A percentile compares a stretch with the other conserved stretches of the same genome.
These are phyloP conservation scores for Chalara sp. DNA, from an alignment of 2,329 filamentous ascomycete species.

Conservation along the genomic window DNA sequence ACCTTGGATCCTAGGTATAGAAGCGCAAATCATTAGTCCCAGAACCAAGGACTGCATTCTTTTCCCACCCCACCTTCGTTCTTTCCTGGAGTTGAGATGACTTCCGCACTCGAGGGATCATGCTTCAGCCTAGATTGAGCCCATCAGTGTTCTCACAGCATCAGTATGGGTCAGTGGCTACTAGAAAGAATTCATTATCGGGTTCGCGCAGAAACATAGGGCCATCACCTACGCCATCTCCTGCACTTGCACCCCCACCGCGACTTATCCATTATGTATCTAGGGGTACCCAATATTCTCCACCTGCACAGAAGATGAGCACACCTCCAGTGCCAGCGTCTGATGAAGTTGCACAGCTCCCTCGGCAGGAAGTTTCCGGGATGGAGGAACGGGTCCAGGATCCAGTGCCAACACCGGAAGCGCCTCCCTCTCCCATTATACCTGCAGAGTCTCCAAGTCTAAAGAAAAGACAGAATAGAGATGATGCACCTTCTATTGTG, in stretches of 20 bases:
- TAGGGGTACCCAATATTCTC: slow-evolving; percentile 2
- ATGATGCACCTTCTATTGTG: slow-evolving; percentile 5
- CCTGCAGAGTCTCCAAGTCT: slow-evolving; percentile 23
- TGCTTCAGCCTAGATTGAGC: slow-evolving; percentile 1
- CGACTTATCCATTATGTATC: not conserved
- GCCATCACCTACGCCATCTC: not conserved
- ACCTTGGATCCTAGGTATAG: too few species aligned
- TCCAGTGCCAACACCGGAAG: not conserved
- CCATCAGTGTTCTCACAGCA: not conserved
- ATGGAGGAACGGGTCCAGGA: too few species aligned
- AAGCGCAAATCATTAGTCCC: too few species aligned
- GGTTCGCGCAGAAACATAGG: not conserved
- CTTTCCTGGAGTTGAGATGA: not conserved
- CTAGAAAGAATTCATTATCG: not conserved
- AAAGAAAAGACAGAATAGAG: slow-evolving; percentile 27
- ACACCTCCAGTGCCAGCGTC: not conserved
- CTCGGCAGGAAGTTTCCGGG: not conserved
- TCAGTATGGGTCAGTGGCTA: not conserved
- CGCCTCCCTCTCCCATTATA: slow-evolving; percentile 6
- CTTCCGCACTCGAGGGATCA: not conserved
- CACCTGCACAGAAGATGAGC: not conserved
- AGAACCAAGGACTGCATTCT: not conserved
- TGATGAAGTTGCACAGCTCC: not conserved
- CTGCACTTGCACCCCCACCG: not conserved
- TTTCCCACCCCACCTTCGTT: not conserved